Evolutionary conservation across 2,329 filamentous ascomycete species (phyloP), one percentile per base, ranked within the genome.

Genomic region (Penicillium sp.): DNA sequence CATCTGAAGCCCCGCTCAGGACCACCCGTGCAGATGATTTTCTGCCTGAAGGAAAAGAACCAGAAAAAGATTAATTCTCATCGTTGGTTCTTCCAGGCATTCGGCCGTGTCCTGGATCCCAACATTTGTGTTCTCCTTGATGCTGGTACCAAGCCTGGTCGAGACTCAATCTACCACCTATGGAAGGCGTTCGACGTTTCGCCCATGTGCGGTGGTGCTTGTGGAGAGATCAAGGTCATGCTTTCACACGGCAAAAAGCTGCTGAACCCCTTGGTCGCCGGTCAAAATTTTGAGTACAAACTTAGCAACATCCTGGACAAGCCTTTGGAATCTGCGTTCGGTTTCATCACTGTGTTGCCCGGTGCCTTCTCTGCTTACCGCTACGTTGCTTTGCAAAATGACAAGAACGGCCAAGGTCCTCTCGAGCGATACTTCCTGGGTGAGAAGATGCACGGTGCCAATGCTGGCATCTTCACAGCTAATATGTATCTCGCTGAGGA

Each of bases 31-130:
- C 94, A 99, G 76, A 88, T 99, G 78, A 84, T 99, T 4, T 99
- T 99, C 79, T 99, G 94, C 72, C 75, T 99, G 55, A 99, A 99
- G 79, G 94, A 99, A 70, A 97, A 97, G 84, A 99, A 99, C 70
- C 92, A 97, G 78, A 99, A 99, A 80, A 99, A 99, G 81, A 99
- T 99, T 83, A 99, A 99, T 71, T 97, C 94, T 0, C 94, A 99
- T 72, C 82, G 94, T 70, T 99, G 94, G 94, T 97, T 99, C 78
- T 99, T 99, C 81, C 89, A 95, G 63, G 94, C 93, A 0, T 99
- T 99, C 70, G 94, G 94, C 26, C 84, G 87, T 18, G 89, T 97
- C 3, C 77, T 99, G 37, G 88, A 97, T 57, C 94, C 94, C 32
- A 97, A 97, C 66, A 96, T 99, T 62, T 97, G 94, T 68, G 93